Evolutionary conservation across 2,329 filamentous ascomycete species (phyloP), one percentile per base, ranked within the genome.

Genomic region (Dendryphion nanum): DNA sequence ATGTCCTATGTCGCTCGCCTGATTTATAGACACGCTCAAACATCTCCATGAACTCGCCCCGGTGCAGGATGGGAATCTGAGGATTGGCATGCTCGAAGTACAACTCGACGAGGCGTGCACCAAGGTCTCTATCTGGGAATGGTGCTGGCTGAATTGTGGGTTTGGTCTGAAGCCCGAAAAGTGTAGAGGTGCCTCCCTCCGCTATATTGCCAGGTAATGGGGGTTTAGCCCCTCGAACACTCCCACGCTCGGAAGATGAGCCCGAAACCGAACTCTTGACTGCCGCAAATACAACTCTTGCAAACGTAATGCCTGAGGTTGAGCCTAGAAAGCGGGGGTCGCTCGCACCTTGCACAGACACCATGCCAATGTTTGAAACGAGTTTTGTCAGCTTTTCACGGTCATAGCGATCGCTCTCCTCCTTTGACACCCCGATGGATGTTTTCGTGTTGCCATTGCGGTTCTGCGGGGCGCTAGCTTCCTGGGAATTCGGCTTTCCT

Each of bases 81-180:
- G 91, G 90, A 61, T 97, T 97, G 1, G 91, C 89, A 62, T 96
- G 87, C 68, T 96, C 89, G 64, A 97, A 97, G 64, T 96, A 97
- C 24, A 96, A 77, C 38, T 82, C 79, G 24, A 88, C 83, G 14
- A 97, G 75, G 42, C 81, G 79, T 38, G 78, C 68, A 1, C 83
- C 91, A 3, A 95, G 73, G 20, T 86, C 80, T 47, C 79, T 81
- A 46, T 86, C 81, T 0, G 93, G 93, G 53, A 97, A 96, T 1
- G 82, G 76, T 1, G 90, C 90, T 30, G 86, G 86, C 45, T 86
- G 83, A 59, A 96, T 93, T 13, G 83, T 89, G 2, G 90, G 89
- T 53, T 86, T 90, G 2, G 88, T 94, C 53, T 96, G 89, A 30
- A 97, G 72, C n/a, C 91, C 91, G 59, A 97, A 97, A 73, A 96